These are phyloP conservation scores for Lophiotrema nucula DNA, from an alignment of 495 filamentous ascomycete species.

Conservation along the genomic window DNA sequence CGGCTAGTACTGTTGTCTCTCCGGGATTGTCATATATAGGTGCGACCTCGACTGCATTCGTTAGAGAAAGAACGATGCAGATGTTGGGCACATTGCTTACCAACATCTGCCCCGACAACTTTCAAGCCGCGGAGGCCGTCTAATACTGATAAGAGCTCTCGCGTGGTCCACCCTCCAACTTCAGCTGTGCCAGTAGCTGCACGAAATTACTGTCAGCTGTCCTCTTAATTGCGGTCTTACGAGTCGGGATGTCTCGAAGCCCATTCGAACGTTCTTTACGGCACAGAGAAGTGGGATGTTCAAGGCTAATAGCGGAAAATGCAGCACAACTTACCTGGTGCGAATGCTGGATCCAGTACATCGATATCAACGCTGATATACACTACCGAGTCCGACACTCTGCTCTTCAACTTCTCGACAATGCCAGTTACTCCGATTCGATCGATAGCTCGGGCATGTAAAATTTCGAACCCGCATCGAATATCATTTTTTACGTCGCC, in stretches of 20 bases:
- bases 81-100: conserved; percentile 27
- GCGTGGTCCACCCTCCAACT: conserved; percentile 44
- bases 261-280: too few species aligned
- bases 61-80: neutral
- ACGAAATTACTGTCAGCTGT: neutral
- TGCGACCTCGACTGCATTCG: conserved; percentile 47
- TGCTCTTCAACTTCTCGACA: conserved; percentile 37
- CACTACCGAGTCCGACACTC: conserved; percentile 38
- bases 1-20: conserved; percentile 50
- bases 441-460: conserved; percentile 43
- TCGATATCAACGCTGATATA: conserved; percentile 48
- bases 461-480: conserved; percentile 51
- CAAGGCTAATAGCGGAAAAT: too few species aligned
- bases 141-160: conserved; percentile 44
- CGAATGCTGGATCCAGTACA: conserved; percentile 46
- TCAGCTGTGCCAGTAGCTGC: conserved; percentile 45
- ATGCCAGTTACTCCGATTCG: conserved; percentile 38
- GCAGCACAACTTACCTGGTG: conserved; percentile 38
- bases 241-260: too few species aligned
- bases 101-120: conserved; percentile 43
- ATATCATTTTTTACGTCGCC: conserved; percentile 51
- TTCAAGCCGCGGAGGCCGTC: conserved; percentile 43
- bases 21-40: conserved; percentile 51
- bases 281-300: too few species aligned
- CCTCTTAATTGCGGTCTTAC: too few species aligned